Evolutionary conservation across 371 early-diverging fungal genomes (phyloP).

Genomic region (Lichtheimia ramosa): DNA sequence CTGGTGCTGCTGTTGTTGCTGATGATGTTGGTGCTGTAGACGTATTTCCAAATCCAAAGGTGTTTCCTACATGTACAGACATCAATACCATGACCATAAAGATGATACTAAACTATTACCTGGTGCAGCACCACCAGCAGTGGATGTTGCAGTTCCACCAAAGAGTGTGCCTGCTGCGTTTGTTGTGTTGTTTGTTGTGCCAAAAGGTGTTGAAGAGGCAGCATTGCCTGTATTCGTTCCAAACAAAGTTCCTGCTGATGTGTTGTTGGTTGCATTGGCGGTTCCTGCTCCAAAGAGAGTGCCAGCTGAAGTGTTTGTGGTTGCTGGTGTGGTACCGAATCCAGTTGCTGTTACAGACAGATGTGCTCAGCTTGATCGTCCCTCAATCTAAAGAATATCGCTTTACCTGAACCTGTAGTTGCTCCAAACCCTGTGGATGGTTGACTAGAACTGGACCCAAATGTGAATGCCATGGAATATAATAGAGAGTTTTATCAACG

Average conservation of each 20-base stretch:
- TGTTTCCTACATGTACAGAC: constrained; percentile 3
- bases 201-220: not conserved
- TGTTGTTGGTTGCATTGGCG: not conserved
- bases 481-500: not conserved
- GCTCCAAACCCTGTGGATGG: constrained; percentile 18
- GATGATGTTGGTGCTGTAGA: not conserved
- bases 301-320: constrained; percentile 8
- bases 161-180: constrained; percentile 7
- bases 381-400: not conserved
- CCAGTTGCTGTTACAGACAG: not conserved
- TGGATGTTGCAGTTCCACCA: constrained; percentile 4
- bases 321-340: constrained; percentile 6
- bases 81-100: too few relatives aligned
- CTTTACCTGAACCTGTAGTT: constrained; percentile 3
- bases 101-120: too few relatives aligned
- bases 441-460: constrained; percentile 15
- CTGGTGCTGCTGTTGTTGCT: constrained; percentile 1
- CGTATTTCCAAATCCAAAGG: constrained; percentile 5
- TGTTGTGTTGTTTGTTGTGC: not conserved
- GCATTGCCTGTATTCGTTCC: constrained; percentile 14
- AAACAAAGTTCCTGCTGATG: constrained; percentile 12
- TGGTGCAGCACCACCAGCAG: not conserved
- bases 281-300: constrained; percentile 12
- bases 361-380: not conserved
- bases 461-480: constrained; percentile 16